Percentiles rank a stretch among this genome's conserved stretches.
These are phyloP conservation scores for Diutina mesorugosa DNA, from an alignment of 1,139 yeast genomes.

Conservation along the genomic window DNA sequence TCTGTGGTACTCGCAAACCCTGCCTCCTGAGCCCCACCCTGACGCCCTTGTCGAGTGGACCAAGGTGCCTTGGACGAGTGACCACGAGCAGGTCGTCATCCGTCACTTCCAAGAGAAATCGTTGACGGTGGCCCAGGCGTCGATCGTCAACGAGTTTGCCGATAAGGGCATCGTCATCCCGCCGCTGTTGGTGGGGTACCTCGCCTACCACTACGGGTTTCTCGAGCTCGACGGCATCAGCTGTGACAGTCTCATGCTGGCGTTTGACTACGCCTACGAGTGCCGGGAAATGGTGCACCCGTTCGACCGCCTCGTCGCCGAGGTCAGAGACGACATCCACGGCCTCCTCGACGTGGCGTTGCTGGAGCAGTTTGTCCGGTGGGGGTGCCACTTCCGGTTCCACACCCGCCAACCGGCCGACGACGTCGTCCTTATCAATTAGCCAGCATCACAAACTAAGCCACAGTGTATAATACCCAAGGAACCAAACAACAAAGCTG, in stretches of 20 bases:
- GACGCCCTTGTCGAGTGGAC: neutral
- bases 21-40: too few relatives aligned
- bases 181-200: neutral
- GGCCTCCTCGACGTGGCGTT: neutral
- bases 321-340: neutral
- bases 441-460: too few relatives aligned
- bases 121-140: neutral
- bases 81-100: neutral
- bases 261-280: conserved; percentile 1
- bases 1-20: too few relatives aligned
- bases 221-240: neutral
- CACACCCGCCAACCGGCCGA: neutral
- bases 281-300: neutral
- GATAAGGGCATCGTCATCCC: neutral
- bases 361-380: neutral
- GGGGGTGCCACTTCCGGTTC: neutral
- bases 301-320: neutral
- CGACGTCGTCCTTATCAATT: neutral
- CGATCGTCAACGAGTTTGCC: neutral
- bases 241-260: neutral
- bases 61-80: neutral
- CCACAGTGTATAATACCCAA: too few relatives aligned
- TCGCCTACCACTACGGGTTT: neutral
- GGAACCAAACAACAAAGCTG: too few relatives aligned
- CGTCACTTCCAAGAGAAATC: neutral